Conservation (phyloP, 768 basidiomycete genomes). For the Strobilomyces confusus region DNA sequence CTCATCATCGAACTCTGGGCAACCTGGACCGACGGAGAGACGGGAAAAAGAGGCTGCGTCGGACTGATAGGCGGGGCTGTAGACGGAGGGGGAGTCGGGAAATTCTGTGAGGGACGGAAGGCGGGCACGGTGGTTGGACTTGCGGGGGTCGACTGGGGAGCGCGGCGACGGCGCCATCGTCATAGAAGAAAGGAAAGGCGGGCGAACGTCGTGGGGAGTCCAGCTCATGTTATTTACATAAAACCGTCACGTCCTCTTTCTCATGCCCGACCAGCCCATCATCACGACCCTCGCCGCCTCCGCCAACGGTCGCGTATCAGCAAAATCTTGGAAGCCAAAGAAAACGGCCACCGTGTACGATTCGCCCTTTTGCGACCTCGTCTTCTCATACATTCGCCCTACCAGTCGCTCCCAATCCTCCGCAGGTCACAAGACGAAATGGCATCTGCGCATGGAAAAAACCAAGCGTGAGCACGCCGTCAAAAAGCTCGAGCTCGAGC, state of each 20-base stretch:
- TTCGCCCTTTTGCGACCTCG: not conserved
- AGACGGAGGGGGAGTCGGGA: slow-evolving; percentile 67
- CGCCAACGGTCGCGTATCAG: slow-evolving; percentile 61
- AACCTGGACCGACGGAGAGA: slow-evolving; percentile 44
- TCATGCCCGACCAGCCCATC: slow-evolving; percentile 9
- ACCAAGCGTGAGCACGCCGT: slow-evolving; percentile 62
- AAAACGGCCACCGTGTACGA: slow-evolving; percentile 52
- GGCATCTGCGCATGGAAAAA: slow-evolving; percentile 67
- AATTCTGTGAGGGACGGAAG: slow-evolving; percentile 55
- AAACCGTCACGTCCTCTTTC: slow-evolving; percentile 15
- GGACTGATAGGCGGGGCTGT: slow-evolving; percentile 58
- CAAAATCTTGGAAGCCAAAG: slow-evolving; percentile 61
- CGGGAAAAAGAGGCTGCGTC: slow-evolving; percentile 33
- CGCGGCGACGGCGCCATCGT: slow-evolving; percentile 42
- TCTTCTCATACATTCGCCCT: not conserved
- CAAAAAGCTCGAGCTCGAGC: slow-evolving; percentile 68
- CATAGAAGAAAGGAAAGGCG: not conserved
- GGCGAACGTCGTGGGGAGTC: not conserved
- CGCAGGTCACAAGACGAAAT: slow-evolving; percentile 62
- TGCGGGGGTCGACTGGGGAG: slow-evolving; percentile 31
- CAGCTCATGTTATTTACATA: slow-evolving; percentile 22
- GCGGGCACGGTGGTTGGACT: slow-evolving; percentile 33
- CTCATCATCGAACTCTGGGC: slow-evolving; percentile 58
- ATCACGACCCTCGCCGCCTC: slow-evolving; percentile 44
- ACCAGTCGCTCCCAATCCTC: slow-evolving; percentile 66